These are phyloP conservation scores for Canavalia gladiata DNA, from an alignment of 306 rosid species.

Conservation along the genomic window DNA sequence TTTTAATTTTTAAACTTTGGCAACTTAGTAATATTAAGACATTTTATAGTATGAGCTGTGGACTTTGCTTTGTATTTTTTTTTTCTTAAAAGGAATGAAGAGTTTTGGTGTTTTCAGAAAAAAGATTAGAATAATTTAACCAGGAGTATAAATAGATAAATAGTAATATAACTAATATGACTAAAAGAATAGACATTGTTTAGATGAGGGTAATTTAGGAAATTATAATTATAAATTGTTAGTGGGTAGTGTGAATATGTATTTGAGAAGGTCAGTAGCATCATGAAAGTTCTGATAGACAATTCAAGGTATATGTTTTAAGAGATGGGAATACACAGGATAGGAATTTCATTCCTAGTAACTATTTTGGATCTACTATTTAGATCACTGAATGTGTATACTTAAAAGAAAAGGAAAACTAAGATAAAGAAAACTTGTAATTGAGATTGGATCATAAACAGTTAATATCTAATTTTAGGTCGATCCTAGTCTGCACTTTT, in stretches of 20 bases:
- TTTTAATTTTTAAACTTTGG: background rate
- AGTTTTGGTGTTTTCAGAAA: background rate
- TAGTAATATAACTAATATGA: constrained; percentile 20
- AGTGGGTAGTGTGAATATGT: background rate
- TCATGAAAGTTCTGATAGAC: background rate
- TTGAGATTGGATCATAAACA: constrained; percentile 7
- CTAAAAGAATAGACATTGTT: constrained; percentile 2
- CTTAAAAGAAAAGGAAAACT: background rate
- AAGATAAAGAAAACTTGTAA: background rate
- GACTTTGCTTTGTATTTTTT: background rate
- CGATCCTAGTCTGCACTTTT: background rate
- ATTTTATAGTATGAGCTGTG: background rate
- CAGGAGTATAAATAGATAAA: background rate
- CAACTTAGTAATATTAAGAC: background rate
- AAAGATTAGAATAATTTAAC: background rate
- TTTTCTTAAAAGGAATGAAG: background rate
- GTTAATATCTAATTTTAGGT: constrained; percentile 17
- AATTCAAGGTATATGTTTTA: background rate
- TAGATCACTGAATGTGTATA: background rate
- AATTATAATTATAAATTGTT: background rate
- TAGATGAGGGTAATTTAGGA: background rate
- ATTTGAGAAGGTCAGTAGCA: background rate
- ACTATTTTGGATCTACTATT: constrained; percentile 22
- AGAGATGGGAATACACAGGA: background rate
- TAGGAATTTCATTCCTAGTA: constrained; percentile 25